Percentiles rank a stretch among this genome's conserved stretches.
phyloP scores from a whole-genome alignment of 1,139 yeast genomes.

The Kurtzmaniella quercitrusa region DNA sequence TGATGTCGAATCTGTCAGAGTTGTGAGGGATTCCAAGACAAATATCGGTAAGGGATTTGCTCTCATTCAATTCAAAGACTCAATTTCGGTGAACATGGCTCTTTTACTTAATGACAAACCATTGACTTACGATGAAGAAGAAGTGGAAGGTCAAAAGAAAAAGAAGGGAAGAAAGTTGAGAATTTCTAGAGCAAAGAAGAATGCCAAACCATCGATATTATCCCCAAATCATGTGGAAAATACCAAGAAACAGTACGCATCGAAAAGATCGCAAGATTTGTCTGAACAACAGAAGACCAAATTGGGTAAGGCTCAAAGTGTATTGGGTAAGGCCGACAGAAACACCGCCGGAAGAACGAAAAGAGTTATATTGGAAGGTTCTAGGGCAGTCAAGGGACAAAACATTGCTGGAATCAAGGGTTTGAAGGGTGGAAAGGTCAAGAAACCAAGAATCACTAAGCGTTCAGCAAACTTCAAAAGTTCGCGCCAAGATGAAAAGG shows the following conservation, averaged over 20 bases:
- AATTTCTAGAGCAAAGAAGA: slow-evolving; percentile 68
- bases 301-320: slow-evolving; percentile 72
- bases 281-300: slow-evolving; percentile 68
- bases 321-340: slow-evolving; percentile 78
- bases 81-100: slow-evolving; percentile 79
- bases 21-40: slow-evolving; percentile 88
- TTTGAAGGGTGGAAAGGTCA: slow-evolving; percentile 43
- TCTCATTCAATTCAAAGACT: slow-evolving; percentile 84
- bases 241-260: slow-evolving; percentile 23
- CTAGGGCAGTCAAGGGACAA: slow-evolving; percentile 72
- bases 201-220: slow-evolving; percentile 44
- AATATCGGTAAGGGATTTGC: slow-evolving; percentile 98
- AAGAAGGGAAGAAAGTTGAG: slow-evolving; percentile 65
- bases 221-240: slow-evolving; percentile 46
- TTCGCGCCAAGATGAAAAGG: slow-evolving; percentile 19
- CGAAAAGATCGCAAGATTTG: slow-evolving; percentile 25
- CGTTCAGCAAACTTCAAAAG: slow-evolving; percentile 59
- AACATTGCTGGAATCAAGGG: slow-evolving; percentile 57
- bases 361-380: slow-evolving; percentile 61
- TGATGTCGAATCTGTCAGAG: slow-evolving; percentile 80
- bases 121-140: slow-evolving; percentile 31
- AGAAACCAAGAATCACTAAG: slow-evolving; percentile 66
- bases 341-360: slow-evolving; percentile 52
- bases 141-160: slow-evolving; percentile 26
- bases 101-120: slow-evolving; percentile 71